Conservation (phyloP, 805 yeast species). For the Ogataea henricii region DNA sequence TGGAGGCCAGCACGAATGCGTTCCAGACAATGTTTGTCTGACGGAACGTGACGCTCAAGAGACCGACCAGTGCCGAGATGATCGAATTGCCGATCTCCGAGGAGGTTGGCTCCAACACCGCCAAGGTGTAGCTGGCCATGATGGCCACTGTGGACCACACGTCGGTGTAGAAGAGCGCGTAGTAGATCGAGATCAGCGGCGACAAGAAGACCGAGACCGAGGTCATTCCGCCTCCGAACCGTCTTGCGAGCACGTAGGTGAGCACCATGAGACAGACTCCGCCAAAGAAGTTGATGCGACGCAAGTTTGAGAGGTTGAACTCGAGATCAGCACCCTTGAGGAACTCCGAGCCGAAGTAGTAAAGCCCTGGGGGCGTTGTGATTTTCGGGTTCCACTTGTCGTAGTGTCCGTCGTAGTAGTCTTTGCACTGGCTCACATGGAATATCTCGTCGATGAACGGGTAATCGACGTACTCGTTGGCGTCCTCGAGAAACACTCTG, state of each 20-base stretch:
- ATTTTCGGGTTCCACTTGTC: constrained; percentile 82
- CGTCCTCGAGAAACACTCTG: constrained; percentile 20
- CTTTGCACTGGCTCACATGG: constrained; percentile 78
- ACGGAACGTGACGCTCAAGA: constrained; percentile 70
- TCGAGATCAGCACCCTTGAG: constrained; percentile 32
- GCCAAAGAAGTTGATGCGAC: constrained; percentile 67
- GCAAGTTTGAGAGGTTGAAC: constrained; percentile 42
- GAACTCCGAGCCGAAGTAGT: constrained; percentile 47
- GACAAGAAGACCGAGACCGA: constrained; percentile 44
- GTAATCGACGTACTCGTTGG: constrained; percentile 26
- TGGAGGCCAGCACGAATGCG: constrained; percentile 55
- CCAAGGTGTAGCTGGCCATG: constrained; percentile 53
- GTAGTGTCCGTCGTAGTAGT: constrained; percentile 63
- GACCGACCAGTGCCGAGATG: constrained; percentile 56
- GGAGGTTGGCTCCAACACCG: constrained; percentile 33
- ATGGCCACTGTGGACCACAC: constrained; percentile 84
- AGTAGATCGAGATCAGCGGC: constrained; percentile 75
- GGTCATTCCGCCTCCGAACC: constrained; percentile 18
- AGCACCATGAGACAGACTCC: constrained; percentile 47
- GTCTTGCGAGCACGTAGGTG: constrained; percentile 19
- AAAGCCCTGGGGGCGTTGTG: constrained; percentile 96
- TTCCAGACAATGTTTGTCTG: constrained; percentile 94
- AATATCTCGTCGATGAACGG: constrained; percentile 75
- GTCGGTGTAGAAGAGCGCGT: constrained; percentile 86
- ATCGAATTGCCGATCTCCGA: constrained; percentile 26